Base-by-base conservation (phyloP, 768 basidiomycete species). In the Suillus ampliporus region DNA sequence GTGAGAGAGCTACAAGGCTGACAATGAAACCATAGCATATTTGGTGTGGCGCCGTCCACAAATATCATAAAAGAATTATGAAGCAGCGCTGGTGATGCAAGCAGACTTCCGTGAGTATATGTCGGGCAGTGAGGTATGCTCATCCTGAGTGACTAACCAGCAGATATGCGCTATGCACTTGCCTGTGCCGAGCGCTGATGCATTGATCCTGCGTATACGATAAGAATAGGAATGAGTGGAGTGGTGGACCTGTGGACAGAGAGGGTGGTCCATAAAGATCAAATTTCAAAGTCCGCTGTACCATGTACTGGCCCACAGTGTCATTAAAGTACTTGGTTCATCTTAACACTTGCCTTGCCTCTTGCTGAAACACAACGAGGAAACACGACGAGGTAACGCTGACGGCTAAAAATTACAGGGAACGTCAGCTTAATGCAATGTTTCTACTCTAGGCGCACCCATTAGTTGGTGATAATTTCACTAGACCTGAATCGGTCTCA, bases 251-350 rank as follows among this genome's bases (percentile, higher is more conserved):
- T 54, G 53, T 53, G 8, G 51, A 21, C 8, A n/a, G 19, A 31
- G 43, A n/a, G 35, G 14, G 10, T 28, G 9, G 23, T 47, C 23
- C 46, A 47, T 14, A 46, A 46, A 14, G 46, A 23, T 6, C 21
- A 5, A 14, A 26, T 38, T 56, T 40, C 54, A 56, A 56, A 56
- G 54, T 56, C 54, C 54, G 54, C 38, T 41, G 38, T 2, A 15
- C 21, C 21, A 23, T 9, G 23, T 35, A 19, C 1, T 40, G 40
- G 31, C 3, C 31, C 3, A 31, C 31, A 31, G 3, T 31, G 3
- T 6, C 4, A 31, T 31, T 6, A 3, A 31, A 31, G 3, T 31
- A 6, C 31, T 31, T 51, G 31, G 31, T 51, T 51, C 50, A 34
- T 28, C 48, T 51, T 51, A 31, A n/a, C 48, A 17, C 48, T 50